phyloP scores from a whole-genome alignment of 805 yeast genomes.

The Cyberlindnera lachancei region DNA sequence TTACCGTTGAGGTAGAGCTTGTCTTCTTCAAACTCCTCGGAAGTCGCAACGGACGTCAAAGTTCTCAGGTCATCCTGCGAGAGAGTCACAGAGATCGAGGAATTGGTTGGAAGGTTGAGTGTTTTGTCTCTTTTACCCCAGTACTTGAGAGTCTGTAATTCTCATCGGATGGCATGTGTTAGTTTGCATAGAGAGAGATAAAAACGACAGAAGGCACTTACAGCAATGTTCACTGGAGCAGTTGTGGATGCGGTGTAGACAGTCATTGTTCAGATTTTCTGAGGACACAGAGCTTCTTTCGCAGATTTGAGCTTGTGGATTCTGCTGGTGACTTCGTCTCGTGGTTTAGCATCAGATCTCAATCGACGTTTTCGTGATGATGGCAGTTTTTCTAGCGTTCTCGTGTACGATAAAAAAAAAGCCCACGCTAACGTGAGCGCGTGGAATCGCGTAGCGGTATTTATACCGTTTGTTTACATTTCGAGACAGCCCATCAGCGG shows the following conservation, averaged over 20 bases:
- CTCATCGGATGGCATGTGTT: background rate
- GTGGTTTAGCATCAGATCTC: no score
- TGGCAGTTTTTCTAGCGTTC: no score
- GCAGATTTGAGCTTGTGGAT: background rate
- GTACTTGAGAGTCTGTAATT: conserved; percentile 91
- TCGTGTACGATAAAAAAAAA: no score
- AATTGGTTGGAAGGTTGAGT: conserved; percentile 90
- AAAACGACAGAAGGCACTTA: conserved; percentile 30
- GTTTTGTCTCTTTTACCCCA: conserved; percentile 96
- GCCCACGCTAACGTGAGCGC: no score
- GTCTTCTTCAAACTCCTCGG: conserved; percentile 50
- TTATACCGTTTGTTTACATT: background rate
- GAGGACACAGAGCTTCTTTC: no score
- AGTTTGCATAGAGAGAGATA: background rate
- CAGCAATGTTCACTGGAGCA: conserved; percentile 97
- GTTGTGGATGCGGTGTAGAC: conserved; percentile 74
- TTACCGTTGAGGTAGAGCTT: conserved; percentile 82
- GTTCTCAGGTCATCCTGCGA: conserved; percentile 89
- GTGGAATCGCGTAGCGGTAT: no score
- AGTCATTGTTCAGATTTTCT: conserved; percentile 30
- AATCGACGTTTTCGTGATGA: no score
- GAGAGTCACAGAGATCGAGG: conserved; percentile 90
- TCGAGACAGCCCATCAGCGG: no score
- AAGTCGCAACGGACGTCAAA: conserved; percentile 78
- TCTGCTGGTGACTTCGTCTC: no score